Evolutionary conservation across 352 stramenopile genomes (phyloP).

Genomic region (Synura sp.): DNA sequence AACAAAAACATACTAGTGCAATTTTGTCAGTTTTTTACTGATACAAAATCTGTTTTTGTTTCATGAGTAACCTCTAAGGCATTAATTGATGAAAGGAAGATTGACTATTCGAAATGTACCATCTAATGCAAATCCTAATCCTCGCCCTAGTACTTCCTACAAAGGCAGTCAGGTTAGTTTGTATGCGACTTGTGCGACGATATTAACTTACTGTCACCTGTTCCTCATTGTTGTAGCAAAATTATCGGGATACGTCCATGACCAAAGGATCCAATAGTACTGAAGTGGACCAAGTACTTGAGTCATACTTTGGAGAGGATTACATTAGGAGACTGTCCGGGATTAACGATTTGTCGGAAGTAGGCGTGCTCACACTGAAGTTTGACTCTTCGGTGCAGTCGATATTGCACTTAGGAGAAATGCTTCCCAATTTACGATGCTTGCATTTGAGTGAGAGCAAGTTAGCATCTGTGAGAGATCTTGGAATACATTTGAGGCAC

Average conservation of each 20-base stretch:
- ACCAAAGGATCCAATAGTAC: constrained; percentile 43
- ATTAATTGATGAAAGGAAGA: too few relatives aligned
- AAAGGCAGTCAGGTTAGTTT: constrained; percentile 4
- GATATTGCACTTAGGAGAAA: constrained; percentile 66
- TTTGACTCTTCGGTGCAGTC: constrained; percentile 70
- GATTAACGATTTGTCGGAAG: constrained; percentile 58
- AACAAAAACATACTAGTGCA: too few relatives aligned
- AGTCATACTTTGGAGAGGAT: constrained; percentile 32
- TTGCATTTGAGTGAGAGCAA: constrained; percentile 61
- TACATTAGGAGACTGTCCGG: constrained; percentile 54
- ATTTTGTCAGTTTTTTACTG: too few relatives aligned
- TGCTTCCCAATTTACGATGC: constrained; percentile 65
- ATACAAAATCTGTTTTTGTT: too few relatives aligned
- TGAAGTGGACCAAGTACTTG: constrained; percentile 6
- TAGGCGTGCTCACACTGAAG: constrained; percentile 60
- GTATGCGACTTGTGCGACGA: background rate
- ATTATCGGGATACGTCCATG: constrained; percentile 36
- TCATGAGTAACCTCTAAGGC: too few relatives aligned
- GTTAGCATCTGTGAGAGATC: constrained; percentile 66
- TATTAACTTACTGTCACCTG: constrained; percentile 29
- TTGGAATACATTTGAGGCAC: constrained; percentile 66
- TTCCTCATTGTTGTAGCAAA: constrained; percentile 45
- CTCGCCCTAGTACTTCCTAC: constrained; percentile 42
- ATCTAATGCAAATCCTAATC: constrained; percentile 19
- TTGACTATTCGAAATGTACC: background rate